Conservation (phyloP, 2,329 filamentous ascomycete species). For the Diaporthe australafricana region DNA sequence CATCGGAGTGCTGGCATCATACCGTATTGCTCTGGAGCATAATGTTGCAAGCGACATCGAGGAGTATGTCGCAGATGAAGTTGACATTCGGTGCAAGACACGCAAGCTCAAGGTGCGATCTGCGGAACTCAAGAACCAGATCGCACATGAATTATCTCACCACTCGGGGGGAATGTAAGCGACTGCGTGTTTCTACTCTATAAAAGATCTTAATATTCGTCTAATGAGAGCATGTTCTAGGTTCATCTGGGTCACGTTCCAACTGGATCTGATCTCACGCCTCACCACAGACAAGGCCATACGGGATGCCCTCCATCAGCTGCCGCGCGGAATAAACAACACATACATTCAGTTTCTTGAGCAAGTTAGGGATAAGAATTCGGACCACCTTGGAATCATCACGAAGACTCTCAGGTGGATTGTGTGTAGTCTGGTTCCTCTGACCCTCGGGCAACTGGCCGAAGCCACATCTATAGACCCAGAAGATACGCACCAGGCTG, state of each 20-base stretch:
- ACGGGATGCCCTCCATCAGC: neutral
- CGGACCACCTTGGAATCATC: neutral
- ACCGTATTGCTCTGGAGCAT: neutral
- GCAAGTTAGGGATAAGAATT: neutral
- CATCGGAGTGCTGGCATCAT: neutral
- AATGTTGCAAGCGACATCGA: neutral
- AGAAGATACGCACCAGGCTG: neutral
- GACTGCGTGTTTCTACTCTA: neutral
- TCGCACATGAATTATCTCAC: neutral
- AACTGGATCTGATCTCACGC: neutral
- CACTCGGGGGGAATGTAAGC: neutral
- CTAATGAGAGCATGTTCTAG: neutral
- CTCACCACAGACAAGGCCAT: conserved; percentile 4
- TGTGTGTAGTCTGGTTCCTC: neutral
- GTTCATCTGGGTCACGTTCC: neutral
- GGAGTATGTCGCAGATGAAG: neutral
- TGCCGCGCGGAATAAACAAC: neutral
- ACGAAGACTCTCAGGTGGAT: conserved; percentile 2
- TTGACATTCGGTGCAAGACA: neutral
- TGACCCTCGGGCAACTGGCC: neutral
- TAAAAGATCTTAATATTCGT: neutral
- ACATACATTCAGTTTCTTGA: neutral
- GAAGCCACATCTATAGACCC: neutral
- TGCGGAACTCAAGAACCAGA: neutral
- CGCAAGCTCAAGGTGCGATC: neutral